Evolutionary conservation across 306 rosid species (phyloP), one percentile per base, ranked within the genome.

Genomic region (Quercus robur): DNA sequence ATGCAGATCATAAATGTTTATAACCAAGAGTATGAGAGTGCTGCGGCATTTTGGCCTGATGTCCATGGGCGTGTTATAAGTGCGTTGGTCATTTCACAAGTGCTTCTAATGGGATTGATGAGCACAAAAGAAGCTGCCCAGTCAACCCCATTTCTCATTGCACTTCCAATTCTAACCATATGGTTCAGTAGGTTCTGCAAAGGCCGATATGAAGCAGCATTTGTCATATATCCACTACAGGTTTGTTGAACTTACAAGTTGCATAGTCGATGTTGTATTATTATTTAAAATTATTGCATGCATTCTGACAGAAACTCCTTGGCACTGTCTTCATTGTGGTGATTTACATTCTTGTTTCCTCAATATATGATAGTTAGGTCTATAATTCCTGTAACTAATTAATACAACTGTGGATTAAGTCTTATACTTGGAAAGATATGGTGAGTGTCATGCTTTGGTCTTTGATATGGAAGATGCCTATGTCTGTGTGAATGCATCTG

Each of bases 31-130:
- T 96, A 96, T 19, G 98, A 96, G 86, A 93, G 99, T 55, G 94
- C 76, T 4, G 99, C 99, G 1, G 98, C 98, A 59, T 96, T 93
- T 92, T 96, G 99, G 99, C 99, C 99, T 10, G 98, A 90, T 85
- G 99, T 96, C 78, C 97, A 93, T 73, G 81, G 88, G 17, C 99
- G 99, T 18, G 12, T 93, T 49, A 21, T 93, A 17, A n/a, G 79
- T 23, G 99, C 97, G n/a, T 76, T 96, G 88, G 31, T 90, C 55
- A 80, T 91, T 78, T 91, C 99, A 8, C 99, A 96, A 79, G 25
- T 93, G 79, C 64, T 89, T 84, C 80, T 93, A 28, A 76, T 96
- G 86, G 99, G 99, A 78, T 82, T 96, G 71, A 56, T 96, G 61
- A 87, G 79, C 74, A 93, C 99, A 64, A 96, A 92, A 83, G 0